These are phyloP conservation scores for Mycena vulgaris DNA, from an alignment of 768 basidiomycete species.

Conservation along the genomic window DNA sequence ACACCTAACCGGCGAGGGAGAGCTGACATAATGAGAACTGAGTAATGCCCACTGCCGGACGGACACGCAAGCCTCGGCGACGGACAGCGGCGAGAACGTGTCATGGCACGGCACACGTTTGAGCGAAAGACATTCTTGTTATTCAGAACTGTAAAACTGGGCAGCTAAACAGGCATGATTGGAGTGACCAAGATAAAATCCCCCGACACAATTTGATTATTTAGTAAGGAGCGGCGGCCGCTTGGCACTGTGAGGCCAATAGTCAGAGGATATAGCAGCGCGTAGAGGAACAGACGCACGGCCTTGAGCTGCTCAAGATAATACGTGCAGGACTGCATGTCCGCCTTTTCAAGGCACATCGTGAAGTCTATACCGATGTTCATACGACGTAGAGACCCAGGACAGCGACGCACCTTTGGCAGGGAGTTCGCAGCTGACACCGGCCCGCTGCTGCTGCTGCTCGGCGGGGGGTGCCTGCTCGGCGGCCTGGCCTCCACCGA, in stretches of 20 bases:
- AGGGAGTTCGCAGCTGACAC: conserved; percentile 79
- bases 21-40: too few species aligned
- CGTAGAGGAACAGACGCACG: conserved; percentile 6
- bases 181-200: conserved; percentile 10
- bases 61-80: not conserved
- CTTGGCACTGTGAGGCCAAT: conserved; percentile 71
- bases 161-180: conserved; percentile 19
- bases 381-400: conserved; percentile 14
- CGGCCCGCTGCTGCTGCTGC: conserved; percentile 61
- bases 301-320: conserved; percentile 34
- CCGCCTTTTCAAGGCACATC: conserved; percentile 66
- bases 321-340: conserved; percentile 27
- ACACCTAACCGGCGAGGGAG: too few species aligned
- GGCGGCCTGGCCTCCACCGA: conserved; percentile 74
- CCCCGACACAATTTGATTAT: conserved; percentile 30
- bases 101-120: not conserved
- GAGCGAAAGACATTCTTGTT: conserved; percentile 5
- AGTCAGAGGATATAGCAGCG: not conserved
- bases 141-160: conserved; percentile 18
- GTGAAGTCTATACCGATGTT: conserved; percentile 76
- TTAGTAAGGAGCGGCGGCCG: conserved; percentile 76
- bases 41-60: not conserved
- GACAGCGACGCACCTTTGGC: conserved; percentile 73
- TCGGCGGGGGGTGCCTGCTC: conserved; percentile 67
- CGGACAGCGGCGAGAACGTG: too few species aligned